These are phyloP conservation scores for Chaetoceros tenuissimus DNA, from an alignment of 108 stramenopile genomes.

Conservation along the genomic window DNA sequence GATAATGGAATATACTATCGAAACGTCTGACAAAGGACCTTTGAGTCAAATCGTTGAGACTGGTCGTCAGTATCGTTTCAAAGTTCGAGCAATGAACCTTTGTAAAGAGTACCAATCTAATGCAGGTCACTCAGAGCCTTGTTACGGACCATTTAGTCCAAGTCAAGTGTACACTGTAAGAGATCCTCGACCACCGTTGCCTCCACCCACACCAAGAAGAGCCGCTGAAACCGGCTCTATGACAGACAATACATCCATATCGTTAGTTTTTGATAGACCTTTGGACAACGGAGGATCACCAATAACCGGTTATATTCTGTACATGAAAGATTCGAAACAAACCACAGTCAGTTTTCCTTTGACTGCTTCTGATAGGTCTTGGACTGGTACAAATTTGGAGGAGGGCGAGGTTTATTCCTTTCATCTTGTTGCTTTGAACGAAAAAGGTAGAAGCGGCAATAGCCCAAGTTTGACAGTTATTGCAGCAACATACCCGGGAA, in stretches of 20 bases:
- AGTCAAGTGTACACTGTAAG: constrained; percentile 58
- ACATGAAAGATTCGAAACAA: constrained; percentile 35
- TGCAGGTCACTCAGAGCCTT: constrained; percentile 20
- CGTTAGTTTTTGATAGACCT: constrained; percentile 50
- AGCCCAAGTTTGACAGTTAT: constrained; percentile 56
- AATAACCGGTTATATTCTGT: constrained; percentile 63
- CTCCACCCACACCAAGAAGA: constrained; percentile 58
- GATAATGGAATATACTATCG: constrained; percentile 38
- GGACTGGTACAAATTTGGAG: constrained; percentile 20
- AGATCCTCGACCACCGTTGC: constrained; percentile 43
- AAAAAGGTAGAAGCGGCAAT: constrained; percentile 39
- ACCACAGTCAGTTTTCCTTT: constrained; percentile 12
- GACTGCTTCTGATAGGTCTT: constrained; percentile 13
- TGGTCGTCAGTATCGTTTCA: constrained; percentile 63
- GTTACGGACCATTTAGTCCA: constrained; percentile 53
- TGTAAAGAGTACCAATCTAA: constrained; percentile 32
- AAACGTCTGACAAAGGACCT: constrained; percentile 24
- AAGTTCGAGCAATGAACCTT: constrained; percentile 76
- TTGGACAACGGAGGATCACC: constrained; percentile 80
- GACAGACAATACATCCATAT: constrained; percentile 33
- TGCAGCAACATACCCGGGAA: constrained; percentile 46
- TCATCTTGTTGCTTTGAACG: constrained; percentile 65
- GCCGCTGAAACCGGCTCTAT: constrained; percentile 22
- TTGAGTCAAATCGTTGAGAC: constrained; percentile 52
- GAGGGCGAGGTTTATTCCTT: constrained; percentile 68